Evolutionary conservation across 805 yeast species (phyloP), one percentile per base, ranked within the genome.

Genomic region (Komagataella populi): DNA sequence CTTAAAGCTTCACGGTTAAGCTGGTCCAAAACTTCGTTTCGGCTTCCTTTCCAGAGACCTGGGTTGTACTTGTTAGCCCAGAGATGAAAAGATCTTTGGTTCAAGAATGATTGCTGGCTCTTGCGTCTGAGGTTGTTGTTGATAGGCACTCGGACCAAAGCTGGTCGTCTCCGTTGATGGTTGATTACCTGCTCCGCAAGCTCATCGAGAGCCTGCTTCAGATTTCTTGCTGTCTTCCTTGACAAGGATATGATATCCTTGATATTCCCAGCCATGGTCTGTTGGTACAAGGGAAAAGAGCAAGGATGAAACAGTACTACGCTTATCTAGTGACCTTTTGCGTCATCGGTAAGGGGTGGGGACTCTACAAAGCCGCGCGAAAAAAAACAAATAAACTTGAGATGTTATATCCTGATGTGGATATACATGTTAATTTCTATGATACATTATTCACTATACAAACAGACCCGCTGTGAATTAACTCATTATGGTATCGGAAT

Each of bases 141-240:
- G 3, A 70, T 74, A 3, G 80, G 78, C 4, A 72, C 69, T 17
- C 69, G 54, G 18, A 65, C 70, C 2, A 69, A 57, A 2, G 60
- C 59, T 2, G 66, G 66, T 46, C 39, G 23, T 14, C 43, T 50
- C 45, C 50, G 50, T 22, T 18, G 39, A 20, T 36, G 44, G 23
- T 46, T 45, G 24, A 60, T 56, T 44, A 66, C 53, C 36, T 56
- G 64, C 56, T 70, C 71, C 43, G 71, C 70, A 51, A 77, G 64
- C 53, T 77, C 81, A 55, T 74, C 73, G 23, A 77, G 66, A 24
- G 72, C 70, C 59, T 71, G 71, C 53, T 73, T 70, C 53, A 74
- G 64, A 52, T 73, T 74, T 55, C 71, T 65, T 43, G 77, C 72
- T 18, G 79, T 68, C 57, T 68, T 70, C 49, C 73, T 67, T 14